Evolutionary conservation across 257 asterid genomes (phyloP).

Genomic region (Ocimum tenuiflorum): DNA sequence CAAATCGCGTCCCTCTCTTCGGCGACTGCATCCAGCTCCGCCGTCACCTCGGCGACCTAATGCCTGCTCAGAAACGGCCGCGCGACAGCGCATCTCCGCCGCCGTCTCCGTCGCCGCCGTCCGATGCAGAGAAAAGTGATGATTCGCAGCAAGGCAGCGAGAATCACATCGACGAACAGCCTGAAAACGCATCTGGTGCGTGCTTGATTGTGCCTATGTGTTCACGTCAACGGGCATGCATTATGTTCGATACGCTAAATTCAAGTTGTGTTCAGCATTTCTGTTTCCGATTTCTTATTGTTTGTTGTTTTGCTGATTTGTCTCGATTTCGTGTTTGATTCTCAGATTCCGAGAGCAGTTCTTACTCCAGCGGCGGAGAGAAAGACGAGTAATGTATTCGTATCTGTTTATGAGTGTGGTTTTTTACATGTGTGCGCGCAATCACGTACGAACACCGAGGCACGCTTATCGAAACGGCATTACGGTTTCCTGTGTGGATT

Average conservation of each 20-base stretch:
- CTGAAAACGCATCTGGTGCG: constrained; percentile 38
- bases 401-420: constrained; percentile 20
- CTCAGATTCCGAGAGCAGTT: constrained; percentile 64
- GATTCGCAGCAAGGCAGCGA: constrained; percentile 43
- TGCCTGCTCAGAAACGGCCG: constrained; percentile 72
- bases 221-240: constrained; percentile 27
- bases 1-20: constrained; percentile 31
- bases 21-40: constrained; percentile 34
- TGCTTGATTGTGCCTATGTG: constrained; percentile 1
- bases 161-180: constrained; percentile 39
- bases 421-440: constrained; percentile 15
- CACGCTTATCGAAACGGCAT: constrained; percentile 11
- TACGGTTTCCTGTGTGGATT: constrained; percentile 4
- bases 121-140: constrained; percentile 37
- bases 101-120: constrained; percentile 36
- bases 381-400: constrained; percentile 54
- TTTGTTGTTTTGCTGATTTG: constrained; percentile 1
- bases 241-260: constrained; percentile 22
- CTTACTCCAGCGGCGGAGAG: constrained; percentile 47
- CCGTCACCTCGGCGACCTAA: constrained; percentile 35
- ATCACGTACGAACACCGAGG: constrained; percentile 19
- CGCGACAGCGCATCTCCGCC: constrained; percentile 44
- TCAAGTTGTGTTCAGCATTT: constrained; percentile 27
- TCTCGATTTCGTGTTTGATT: constrained; percentile 22
- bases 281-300: constrained; percentile 3